Evolutionary conservation across 1,284 basidiomycete genomes (phyloP).

Genomic region (Ganoderma boninense): DNA sequence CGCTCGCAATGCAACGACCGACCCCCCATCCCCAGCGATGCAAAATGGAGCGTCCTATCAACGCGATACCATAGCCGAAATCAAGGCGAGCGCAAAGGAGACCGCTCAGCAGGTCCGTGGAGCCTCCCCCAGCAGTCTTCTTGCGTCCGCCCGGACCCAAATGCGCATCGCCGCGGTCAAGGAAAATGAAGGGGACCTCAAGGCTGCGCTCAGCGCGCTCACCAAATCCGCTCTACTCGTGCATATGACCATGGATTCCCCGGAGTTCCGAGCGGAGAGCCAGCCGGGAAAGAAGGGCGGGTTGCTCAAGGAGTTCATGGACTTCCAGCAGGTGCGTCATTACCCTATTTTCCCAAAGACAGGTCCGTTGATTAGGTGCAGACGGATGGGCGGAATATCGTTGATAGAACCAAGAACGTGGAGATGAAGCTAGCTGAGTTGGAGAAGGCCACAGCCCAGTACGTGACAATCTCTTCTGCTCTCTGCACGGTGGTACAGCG

Average conservation of each 20-base stretch:
- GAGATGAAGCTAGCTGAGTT: constrained; percentile 67
- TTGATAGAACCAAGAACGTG: constrained; percentile 54
- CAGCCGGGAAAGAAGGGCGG: constrained; percentile 54
- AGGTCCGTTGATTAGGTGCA: constrained; percentile 38
- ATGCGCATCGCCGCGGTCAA: constrained; percentile 55
- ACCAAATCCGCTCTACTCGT: constrained; percentile 67
- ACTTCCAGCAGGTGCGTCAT: constrained; percentile 64
- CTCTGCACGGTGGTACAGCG: background rate
- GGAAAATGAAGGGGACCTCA: constrained; percentile 66
- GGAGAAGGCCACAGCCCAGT: constrained; percentile 58
- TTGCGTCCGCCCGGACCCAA: constrained; percentile 67
- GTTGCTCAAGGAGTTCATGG: constrained; percentile 62
- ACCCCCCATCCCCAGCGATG: constrained; percentile 37
- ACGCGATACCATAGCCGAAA: constrained; percentile 59
- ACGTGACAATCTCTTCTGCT: constrained; percentile 34
- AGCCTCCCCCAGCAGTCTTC: constrained; percentile 61
- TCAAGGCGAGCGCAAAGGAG: constrained; percentile 70
- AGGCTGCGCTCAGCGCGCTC: constrained; percentile 63
- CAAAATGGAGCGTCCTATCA: constrained; percentile 43
- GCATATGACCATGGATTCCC: constrained; percentile 62
- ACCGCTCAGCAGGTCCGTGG: constrained; percentile 62
- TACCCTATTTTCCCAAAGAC: background rate
- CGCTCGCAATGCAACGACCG: constrained; percentile 16
- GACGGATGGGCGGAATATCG: constrained; percentile 60
- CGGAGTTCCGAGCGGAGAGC: constrained; percentile 62